Evolutionary conservation across 768 basidiomycete genomes (phyloP).

Genomic region (Hortiboletus flavorubellus): DNA sequence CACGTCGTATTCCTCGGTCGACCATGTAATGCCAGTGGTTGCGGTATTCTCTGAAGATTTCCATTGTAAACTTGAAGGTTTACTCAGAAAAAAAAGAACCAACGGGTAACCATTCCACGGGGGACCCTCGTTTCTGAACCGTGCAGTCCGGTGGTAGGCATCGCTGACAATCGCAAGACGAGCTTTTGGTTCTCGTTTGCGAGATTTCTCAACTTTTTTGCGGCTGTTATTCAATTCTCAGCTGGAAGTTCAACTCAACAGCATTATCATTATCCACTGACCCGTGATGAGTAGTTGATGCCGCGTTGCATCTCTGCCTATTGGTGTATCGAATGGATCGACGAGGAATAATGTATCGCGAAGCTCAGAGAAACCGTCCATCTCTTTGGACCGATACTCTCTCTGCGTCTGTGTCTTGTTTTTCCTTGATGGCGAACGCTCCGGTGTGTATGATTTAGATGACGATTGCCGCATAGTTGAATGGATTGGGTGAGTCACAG

Average conservation of each 20-base stretch:
- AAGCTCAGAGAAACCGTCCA: conserved; percentile 30
- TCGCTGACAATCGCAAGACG: conserved; percentile 10
- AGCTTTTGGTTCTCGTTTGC: conserved; percentile 25
- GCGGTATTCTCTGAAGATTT: conserved; percentile 7
- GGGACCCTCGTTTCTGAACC: neutral
- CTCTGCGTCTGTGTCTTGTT: conserved; percentile 27
- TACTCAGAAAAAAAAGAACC: conserved; percentile 3
- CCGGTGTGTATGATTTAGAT: conserved; percentile 5
- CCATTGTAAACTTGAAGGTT: neutral
- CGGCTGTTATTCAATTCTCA: conserved; percentile 30
- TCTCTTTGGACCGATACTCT: conserved; percentile 30
- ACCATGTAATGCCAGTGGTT: conserved; percentile 2
- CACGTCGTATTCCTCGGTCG: conserved; percentile 1
- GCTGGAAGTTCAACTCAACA: neutral
- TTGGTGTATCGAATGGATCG: conserved; percentile 22
- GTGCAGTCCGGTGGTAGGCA: neutral
- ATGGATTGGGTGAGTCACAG: conserved; percentile 11
- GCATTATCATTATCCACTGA: conserved; percentile 1
- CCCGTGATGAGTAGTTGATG: conserved; percentile 28
- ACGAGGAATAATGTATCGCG: conserved; percentile 24
- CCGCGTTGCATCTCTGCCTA: conserved; percentile 28
- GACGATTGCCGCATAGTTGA: conserved; percentile 17
- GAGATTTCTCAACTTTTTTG: conserved; percentile 45
- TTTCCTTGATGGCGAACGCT: conserved; percentile 11
- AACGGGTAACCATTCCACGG: conserved; percentile 2